Evolutionary conservation across 2,329 filamentous ascomycete species (phyloP).

Genomic region (Colletotrichum melonis): DNA sequence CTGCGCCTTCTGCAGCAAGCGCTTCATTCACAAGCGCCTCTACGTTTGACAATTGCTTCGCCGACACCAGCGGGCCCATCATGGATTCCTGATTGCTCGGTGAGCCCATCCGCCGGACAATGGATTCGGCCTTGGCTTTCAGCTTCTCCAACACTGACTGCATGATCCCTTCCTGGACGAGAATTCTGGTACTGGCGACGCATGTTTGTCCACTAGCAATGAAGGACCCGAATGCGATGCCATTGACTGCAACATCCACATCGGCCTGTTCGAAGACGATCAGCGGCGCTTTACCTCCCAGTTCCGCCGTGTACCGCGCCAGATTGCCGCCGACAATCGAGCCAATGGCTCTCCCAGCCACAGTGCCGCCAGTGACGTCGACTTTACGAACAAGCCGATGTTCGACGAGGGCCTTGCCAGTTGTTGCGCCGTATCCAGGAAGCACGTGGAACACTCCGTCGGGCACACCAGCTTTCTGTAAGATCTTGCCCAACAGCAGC

Average conservation of each 20-base stretch:
- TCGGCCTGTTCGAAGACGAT: conserved; percentile 75
- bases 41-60: conserved; percentile 72
- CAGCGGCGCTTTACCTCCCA: conserved; percentile 78
- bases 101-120: conserved; percentile 65
- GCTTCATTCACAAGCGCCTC: conserved; percentile 75
- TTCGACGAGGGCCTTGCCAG: conserved; percentile 64
- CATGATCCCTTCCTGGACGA: conserved; percentile 77
- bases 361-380: conserved; percentile 80
- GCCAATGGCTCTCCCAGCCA: conserved; percentile 76
- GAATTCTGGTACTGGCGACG: conserved; percentile 79
- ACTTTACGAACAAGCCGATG: conserved; percentile 71
- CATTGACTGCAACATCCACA: conserved; percentile 74
- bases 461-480: conserved; percentile 76
- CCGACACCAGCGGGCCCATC: conserved; percentile 74
- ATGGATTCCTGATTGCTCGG: conserved; percentile 66
- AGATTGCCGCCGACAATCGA: conserved; percentile 74
- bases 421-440: conserved; percentile 63
- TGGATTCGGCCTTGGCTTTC: conserved; percentile 69
- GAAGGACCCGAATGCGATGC: conserved; percentile 71
- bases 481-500: conserved; percentile 68
- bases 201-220: conserved; percentile 68
- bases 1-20: conserved; percentile 59
- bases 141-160: conserved; percentile 73
- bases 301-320: conserved; percentile 76
- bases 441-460: conserved; percentile 76